These are phyloP conservation scores for Arthroderma uncinatum DNA, from an alignment of 2,329 filamentous ascomycete species.

Conservation along the genomic window DNA sequence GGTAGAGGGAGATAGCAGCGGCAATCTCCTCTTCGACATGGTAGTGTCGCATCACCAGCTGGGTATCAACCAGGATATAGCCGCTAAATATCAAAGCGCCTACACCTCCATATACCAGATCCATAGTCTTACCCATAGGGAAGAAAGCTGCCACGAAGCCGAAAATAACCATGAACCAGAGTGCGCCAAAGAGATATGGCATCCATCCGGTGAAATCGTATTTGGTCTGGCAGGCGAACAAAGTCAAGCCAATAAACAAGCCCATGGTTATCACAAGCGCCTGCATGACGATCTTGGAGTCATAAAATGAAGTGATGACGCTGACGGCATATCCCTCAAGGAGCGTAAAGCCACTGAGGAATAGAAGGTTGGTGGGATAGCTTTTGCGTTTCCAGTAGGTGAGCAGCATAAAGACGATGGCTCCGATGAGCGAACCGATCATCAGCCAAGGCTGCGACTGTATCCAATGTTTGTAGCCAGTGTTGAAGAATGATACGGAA, in stretches of 20 bases:
- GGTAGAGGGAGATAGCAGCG: constrained; percentile 84
- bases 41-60: constrained; percentile 88
- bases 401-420: constrained; percentile 71
- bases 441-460: constrained; percentile 73
- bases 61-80: constrained; percentile 93
- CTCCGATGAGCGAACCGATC: constrained; percentile 73
- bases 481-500: constrained; percentile 74
- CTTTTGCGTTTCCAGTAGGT: constrained; percentile 95
- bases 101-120: constrained; percentile 73
- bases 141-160: constrained; percentile 89
- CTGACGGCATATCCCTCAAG: constrained; percentile 90
- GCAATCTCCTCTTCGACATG: constrained; percentile 98
- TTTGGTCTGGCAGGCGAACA: constrained; percentile 93
- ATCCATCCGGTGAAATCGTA: constrained; percentile 98
- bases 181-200: constrained; percentile 79
- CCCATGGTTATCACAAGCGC: constrained; percentile 72
- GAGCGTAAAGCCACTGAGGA: constrained; percentile 79
- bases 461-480: constrained; percentile 73
- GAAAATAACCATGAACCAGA: constrained; percentile 87
- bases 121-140: constrained; percentile 66
- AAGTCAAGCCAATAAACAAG: constrained; percentile 52
- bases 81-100: constrained; percentile 80
- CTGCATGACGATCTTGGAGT: constrained; percentile 72
- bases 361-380: constrained; percentile 87
- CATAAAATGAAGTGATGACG: constrained; percentile 85